Base-by-base conservation (phyloP, 2,329 filamentous ascomycete genomes). In the Daldinia sp. region DNA sequence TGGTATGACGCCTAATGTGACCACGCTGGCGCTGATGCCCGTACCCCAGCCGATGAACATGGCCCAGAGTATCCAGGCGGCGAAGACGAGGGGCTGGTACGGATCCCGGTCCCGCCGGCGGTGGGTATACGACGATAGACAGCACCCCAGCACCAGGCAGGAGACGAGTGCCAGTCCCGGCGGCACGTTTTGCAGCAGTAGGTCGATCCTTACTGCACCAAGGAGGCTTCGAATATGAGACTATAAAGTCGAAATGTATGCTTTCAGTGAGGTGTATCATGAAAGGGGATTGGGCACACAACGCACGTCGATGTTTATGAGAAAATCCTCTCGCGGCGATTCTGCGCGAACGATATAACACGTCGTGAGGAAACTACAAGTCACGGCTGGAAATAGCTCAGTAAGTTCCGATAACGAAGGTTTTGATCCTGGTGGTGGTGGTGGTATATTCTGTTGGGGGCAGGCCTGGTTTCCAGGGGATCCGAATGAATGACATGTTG, bases 61-160 rank as follows among this genome's bases (percentile, higher is more conserved):
- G 6, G 69, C 66, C 73, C 73, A 76, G 15, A 51, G 26, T 2
- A 70, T 64, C 74, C 74, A 74, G 30, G 42, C 50, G 26, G 65
- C 63, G 58, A 76, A 76, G 10, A 76, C 46, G 30, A 62, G 18
- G n/a, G 54, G 63, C 41, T 76, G 74, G 48, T 73, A 75, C 12
- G 60, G 69, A 39, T 77, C 75, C 37, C 61, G 62, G 51, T 72
- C 64, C 39, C 68, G 72, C 35, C 72, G 67, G 20, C 74, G 70
- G 46, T 76, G 70, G 30, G 48, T 65, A 50, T 75, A 75, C 4
- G 72, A 76, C 3, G 75, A 76, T 7, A 76, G 60, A 51, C 69
- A 75, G 42, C 75, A 76, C 18, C 74, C 75, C 10, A 77, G 53
- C 55, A 70, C 68, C 9, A 77, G 59, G 54, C 70, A 76, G 35